Percentiles rank a stretch among this genome's conserved stretches.
These are phyloP conservation scores for Nadsonia commutata DNA, from an alignment of 1,139 yeast species.

Conservation along the genomic window DNA sequence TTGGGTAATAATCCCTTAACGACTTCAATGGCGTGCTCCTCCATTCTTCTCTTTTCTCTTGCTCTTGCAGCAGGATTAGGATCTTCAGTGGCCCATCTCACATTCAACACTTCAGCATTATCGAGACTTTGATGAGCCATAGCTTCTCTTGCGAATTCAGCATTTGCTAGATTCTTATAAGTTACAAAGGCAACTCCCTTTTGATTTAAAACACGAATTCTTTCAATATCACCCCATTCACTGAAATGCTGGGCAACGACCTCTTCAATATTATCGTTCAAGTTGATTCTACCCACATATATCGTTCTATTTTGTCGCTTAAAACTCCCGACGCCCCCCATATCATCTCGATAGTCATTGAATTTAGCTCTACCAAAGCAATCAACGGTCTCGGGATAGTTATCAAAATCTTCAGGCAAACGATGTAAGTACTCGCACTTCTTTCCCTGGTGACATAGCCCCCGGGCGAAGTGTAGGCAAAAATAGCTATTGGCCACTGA, in stretches of 20 bases:
- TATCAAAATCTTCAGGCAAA: slow-evolving; percentile 41
- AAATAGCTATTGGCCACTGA: slow-evolving; percentile 33
- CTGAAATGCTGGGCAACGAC: slow-evolving; percentile 39
- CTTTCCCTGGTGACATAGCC: slow-evolving; percentile 68
- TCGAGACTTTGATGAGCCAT: slow-evolving; percentile 70
- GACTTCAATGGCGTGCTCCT: slow-evolving; percentile 28
- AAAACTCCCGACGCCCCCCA: slow-evolving; percentile 91
- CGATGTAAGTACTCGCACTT: slow-evolving; percentile 69
- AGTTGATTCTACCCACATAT: slow-evolving; percentile 56
- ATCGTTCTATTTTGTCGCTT: slow-evolving; percentile 53
- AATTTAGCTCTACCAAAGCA: slow-evolving; percentile 90
- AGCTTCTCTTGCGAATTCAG: slow-evolving; percentile 91
- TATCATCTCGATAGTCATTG: slow-evolving; percentile 73
- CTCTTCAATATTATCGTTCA: slow-evolving; percentile 28
- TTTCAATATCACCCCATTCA: slow-evolving; percentile 69
- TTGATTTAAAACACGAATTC: slow-evolving; percentile 40
- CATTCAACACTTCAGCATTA: slow-evolving; percentile 47
- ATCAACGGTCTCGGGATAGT: slow-evolving; percentile 51
- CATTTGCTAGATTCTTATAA: slow-evolving; percentile 50
- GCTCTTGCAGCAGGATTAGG: slow-evolving; percentile 59
- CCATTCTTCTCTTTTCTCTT: slow-evolving; percentile 28
- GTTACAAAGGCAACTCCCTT: slow-evolving; percentile 74
- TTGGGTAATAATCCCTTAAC: slow-evolving; percentile 22
- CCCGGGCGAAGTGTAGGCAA: slow-evolving; percentile 80
- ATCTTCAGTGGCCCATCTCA: slow-evolving; percentile 86